Percentiles rank a stretch among this genome's conserved stretches.
These are phyloP conservation scores for Mycotypha africana DNA, from an alignment of 371 early-diverging fungal species.

Conservation along the genomic window DNA sequence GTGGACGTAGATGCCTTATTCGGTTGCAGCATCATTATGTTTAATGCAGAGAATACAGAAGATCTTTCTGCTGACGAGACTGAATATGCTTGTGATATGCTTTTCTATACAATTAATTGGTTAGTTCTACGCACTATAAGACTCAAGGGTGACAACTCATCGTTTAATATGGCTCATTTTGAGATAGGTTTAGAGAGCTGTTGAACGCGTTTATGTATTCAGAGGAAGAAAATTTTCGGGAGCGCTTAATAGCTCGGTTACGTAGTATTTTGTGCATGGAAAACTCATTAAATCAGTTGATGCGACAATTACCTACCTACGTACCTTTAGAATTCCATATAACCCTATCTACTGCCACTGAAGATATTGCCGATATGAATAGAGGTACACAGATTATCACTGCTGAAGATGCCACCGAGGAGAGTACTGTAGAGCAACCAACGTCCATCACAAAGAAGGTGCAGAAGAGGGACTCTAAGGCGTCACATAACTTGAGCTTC, in stretches of 20 bases:
- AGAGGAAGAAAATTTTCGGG: constrained; percentile 29
- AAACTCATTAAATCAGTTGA: constrained; percentile 27
- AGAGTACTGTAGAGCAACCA: not conserved
- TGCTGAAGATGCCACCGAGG: not conserved
- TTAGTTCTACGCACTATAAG: no score
- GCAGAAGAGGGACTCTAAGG: no score
- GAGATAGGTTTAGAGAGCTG: constrained; percentile 73
- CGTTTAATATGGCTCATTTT: no score
- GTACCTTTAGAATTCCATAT: constrained; percentile 37
- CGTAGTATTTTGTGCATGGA: constrained; percentile 38
- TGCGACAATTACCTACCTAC: constrained; percentile 31
- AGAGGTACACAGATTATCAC: not conserved
- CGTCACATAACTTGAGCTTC: not conserved
- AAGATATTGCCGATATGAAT: not conserved
- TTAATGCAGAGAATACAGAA: constrained; percentile 14
- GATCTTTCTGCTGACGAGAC: constrained; percentile 18
- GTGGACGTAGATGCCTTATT: constrained; percentile 70
- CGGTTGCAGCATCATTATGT: constrained; percentile 61
- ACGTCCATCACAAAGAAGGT: no score
- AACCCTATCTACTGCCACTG: no score
- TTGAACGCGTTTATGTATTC: constrained; percentile 61
- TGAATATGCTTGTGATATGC: constrained; percentile 38
- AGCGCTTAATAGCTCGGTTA: constrained; percentile 20
- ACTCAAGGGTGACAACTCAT: not conserved
- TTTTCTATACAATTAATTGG: constrained; percentile 61